Evolutionary conservation across 768 basidiomycete species (phyloP), one percentile per base, ranked within the genome.

Genomic region (Termitomyces sp.): DNA sequence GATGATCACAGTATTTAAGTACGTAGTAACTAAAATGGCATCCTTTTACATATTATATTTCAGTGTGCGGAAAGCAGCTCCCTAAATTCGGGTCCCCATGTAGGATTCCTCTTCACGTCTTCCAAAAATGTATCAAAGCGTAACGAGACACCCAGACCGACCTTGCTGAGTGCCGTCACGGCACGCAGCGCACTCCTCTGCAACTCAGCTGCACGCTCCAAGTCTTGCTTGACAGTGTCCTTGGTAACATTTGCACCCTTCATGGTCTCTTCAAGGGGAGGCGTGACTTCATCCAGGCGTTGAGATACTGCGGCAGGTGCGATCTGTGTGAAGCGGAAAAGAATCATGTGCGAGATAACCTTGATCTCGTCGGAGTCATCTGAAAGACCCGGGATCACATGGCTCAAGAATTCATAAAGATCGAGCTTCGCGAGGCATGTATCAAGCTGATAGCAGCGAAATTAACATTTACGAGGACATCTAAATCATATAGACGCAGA

Each of bases 321-420:
- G 16, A 94, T 82, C 64, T 90, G 88, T 8, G 93, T 85, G 16
- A 98, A 83, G 10, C 94, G 87, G 78, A 93, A 92, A 40, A 98
- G 81, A 77, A 96, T 90, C 84, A 99, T 92, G 71, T 96, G 92
- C 53, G 88, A 94, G 58, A 98, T 84, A 47, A 98, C 93, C 72
- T 98, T 98, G 77, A 99, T 92, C 69, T 98, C 97, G 69, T 98
- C 94, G 5, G 91, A 91, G 55, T 89, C 87, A 69, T 99, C 97
- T 2, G 80, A 76, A 13, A 98, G 82, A 1, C 93, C 95, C 1
- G 83, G 82, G 51, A 96, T 79, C 47, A 98, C 88, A 47, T 86
- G 83, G 24, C 78, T 80, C 24, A 98, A 79, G 77, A 96, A 94
- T 45, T 88, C 85, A 61, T 90, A 85, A 20, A 97, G 77, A 67